Evolutionary conservation across 2,329 filamentous ascomycete species (phyloP).

Genomic region (Epichloe sibirici): DNA sequence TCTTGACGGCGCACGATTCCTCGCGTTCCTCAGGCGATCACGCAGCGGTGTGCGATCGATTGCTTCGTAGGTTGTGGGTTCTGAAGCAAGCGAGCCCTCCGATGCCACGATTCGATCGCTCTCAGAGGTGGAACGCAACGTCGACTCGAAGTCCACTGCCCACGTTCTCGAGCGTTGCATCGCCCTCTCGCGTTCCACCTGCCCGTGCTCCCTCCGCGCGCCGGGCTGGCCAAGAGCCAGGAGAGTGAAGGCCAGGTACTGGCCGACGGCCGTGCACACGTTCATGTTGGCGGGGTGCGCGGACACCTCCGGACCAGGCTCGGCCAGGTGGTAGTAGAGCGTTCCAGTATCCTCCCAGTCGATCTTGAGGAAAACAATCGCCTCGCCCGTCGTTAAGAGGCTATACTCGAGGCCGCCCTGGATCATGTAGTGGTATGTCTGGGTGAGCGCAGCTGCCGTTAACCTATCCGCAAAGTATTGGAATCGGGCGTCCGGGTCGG

Average conservation of each 20-base stretch:
- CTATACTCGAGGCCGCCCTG: background rate
- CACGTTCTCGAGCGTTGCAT: background rate
- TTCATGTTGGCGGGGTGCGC: background rate
- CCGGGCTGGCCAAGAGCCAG: background rate
- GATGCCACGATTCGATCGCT: background rate
- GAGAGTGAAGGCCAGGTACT: background rate
- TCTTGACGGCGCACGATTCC: too few species aligned
- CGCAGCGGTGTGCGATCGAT: background rate
- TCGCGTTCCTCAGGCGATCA: too few species aligned
- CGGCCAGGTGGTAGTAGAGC: background rate
- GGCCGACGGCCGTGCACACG: background rate
- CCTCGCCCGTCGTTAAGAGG: background rate
- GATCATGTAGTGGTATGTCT: background rate
- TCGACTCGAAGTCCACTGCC: background rate
- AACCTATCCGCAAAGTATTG: background rate
- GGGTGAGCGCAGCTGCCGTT: background rate
- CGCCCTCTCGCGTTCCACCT: background rate
- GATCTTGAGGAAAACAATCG: background rate
- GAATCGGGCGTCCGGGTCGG: background rate
- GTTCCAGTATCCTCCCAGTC: background rate
- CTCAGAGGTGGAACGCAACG: background rate
- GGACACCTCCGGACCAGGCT: background rate
- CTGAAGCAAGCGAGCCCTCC: background rate
- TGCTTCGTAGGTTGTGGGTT: background rate
- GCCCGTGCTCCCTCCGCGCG: background rate